A percentile compares a stretch with the other conserved stretches of the same genome.
Evolutionary conservation across 805 yeast species (phyloP).

Genomic region (Candida nanaspora): DNA sequence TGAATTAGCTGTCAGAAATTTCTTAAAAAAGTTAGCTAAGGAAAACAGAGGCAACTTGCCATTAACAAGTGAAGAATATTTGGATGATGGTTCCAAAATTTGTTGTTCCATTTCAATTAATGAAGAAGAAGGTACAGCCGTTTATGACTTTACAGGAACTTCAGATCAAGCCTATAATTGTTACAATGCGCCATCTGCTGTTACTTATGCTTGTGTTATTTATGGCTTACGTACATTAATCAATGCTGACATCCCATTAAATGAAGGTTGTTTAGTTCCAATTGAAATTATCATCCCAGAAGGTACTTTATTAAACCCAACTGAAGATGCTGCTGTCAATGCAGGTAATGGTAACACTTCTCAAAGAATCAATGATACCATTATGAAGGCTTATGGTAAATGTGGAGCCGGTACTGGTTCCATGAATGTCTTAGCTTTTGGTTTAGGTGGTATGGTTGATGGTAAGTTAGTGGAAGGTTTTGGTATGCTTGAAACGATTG

Average conservation of each 20-base stretch:
- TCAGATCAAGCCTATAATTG: slow-evolving; percentile 46
- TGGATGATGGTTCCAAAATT: slow-evolving; percentile 53
- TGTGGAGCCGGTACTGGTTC: slow-evolving; percentile 91
- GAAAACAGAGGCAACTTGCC: slow-evolving; percentile 29
- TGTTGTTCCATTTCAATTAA: slow-evolving; percentile 33
- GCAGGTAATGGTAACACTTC: slow-evolving; percentile 67
- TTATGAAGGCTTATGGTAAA: slow-evolving; percentile 71
- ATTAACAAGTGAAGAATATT: slow-evolving; percentile 37
- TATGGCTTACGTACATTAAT: slow-evolving; percentile 44
- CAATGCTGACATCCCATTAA: slow-evolving; percentile 46
- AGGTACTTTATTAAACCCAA: slow-evolving; percentile 28
- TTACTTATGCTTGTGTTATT: slow-evolving; percentile 45
- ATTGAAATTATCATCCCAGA: slow-evolving; percentile 23
- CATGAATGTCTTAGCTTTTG: slow-evolving; percentile 83
- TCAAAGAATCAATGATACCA: slow-evolving; percentile 79
- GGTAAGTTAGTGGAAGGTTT: slow-evolving; percentile 37
- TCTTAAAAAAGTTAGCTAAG: slow-evolving; percentile 29
- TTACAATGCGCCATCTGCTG: slow-evolving; percentile 49
- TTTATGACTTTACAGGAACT: slow-evolving; percentile 47
- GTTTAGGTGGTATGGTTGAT: slow-evolving; percentile 38
- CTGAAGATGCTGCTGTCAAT: slow-evolving; percentile 38
- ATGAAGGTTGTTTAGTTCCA: slow-evolving; percentile 42
- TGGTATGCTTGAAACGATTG: slow-evolving; percentile 49
- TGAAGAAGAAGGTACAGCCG: slow-evolving; percentile 33
- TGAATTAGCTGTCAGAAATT: slow-evolving; percentile 36